Percentiles rank a stretch among this genome's conserved stretches.
phyloP scores from a whole-genome alignment of 2,329 filamentous ascomycete genomes.

The Trichoderma breve region DNA sequence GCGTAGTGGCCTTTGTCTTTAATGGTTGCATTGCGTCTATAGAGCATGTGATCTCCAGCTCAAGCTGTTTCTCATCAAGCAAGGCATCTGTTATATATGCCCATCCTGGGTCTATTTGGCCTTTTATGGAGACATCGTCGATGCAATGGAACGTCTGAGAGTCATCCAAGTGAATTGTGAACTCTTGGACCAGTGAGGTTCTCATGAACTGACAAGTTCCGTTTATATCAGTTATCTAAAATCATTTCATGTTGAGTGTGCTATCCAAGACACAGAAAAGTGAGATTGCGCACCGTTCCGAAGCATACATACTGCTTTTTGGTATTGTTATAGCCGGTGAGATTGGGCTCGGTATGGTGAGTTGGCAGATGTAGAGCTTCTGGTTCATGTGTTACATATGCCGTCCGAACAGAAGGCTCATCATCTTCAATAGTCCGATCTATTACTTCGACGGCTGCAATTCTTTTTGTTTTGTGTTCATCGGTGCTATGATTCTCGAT shows the following conservation, averaged over 20 bases:
- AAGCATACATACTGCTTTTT: neutral
- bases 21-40: neutral
- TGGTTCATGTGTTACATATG: neutral
- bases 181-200: neutral
- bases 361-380: too few relatives aligned
- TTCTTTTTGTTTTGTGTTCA: neutral
- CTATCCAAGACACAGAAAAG: too few relatives aligned
- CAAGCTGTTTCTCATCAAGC: neutral
- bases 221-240: neutral
- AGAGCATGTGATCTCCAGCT: neutral
- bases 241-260: too few relatives aligned
- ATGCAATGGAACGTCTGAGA: neutral
- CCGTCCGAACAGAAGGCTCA: neutral
- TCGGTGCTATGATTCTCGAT: accelerated
- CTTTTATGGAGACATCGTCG: neutral
- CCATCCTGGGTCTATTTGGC: neutral
- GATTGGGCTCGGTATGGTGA: too few relatives aligned
- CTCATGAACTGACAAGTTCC: neutral
- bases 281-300: slow-evolving; percentile 7
- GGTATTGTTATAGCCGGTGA: too few relatives aligned
- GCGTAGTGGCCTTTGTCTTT: neutral
- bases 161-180: neutral
- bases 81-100: neutral
- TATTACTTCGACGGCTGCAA: too few relatives aligned
- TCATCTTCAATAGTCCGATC: neutral